Evolutionary conservation across 805 yeast genomes (phyloP).

Genomic region (Saccharomycopsis schoenii): DNA sequence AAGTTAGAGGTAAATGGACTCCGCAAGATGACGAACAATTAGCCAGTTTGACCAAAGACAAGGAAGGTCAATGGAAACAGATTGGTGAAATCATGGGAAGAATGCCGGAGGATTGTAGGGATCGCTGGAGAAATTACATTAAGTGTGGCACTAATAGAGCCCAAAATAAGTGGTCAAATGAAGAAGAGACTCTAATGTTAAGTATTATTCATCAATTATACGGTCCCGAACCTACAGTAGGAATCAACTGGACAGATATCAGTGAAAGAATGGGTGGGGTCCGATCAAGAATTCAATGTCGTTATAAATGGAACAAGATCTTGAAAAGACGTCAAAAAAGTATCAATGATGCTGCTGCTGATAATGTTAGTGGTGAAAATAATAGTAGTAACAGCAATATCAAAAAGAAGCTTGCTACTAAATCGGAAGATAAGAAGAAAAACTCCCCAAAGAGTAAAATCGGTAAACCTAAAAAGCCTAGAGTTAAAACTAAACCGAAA

Average conservation of each 20-base stretch:
- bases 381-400: not conserved
- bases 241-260: conserved; percentile 85
- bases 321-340: conserved; percentile 44
- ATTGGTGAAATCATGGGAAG: conserved; percentile 75
- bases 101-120: conserved; percentile 98
- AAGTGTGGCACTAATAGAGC: conserved; percentile 79
- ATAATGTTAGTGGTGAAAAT: not conserved
- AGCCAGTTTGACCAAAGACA: conserved; percentile 49
- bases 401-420: not conserved
- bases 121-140: conserved; percentile 91
- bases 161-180: conserved; percentile 67
- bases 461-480: not conserved
- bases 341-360: conserved; percentile 22
- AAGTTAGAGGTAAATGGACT: conserved; percentile 86
- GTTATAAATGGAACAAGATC: conserved; percentile 90
- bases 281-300: conserved; percentile 85
- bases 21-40: conserved; percentile 67
- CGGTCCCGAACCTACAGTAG: conserved; percentile 30
- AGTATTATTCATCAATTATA: conserved; percentile 44
- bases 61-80: conserved; percentile 80
- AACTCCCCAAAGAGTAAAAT: not conserved
- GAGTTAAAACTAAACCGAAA: not conserved
- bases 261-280: conserved; percentile 84
- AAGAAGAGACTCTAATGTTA: conserved; percentile 57
- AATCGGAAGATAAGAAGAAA: not conserved